Base-by-base conservation (phyloP, 768 basidiomycete genomes). In the Phanerochaete carnosa region DNA sequence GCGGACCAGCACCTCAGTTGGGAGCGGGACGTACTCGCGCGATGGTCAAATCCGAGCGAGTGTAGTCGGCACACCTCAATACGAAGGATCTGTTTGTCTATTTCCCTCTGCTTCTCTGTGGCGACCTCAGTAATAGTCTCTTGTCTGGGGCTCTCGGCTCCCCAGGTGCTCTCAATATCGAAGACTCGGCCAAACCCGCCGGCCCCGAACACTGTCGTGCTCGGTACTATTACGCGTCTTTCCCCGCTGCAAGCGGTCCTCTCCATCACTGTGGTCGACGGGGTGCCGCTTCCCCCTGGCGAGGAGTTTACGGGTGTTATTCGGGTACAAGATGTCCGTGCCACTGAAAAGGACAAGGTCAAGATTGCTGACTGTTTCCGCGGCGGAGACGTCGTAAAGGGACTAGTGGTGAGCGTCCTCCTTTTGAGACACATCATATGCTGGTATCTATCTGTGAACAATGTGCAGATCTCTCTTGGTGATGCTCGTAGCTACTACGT, bases 301-400 rank as follows among this genome's bases (percentile, higher is more conserved):
- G 94, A 95, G 71, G 94, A 96, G 66, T 96, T 95, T 66, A 86
- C 83, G 0, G 94, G 94, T 4, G 88, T 96, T 23, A 92, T 97
- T 64, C 86, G 95, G 33, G 79, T 81, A 5, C 93, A 95, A 73
- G 95, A 97, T 72, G 87, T 97, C 23, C 77, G 95, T 57, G 89
- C 90, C 13, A 95, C 94, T 1, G 94, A 95, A 69, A 94, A 92
- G 66, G 93, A 95, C 76, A 87, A 85, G 66, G 84, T 95, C 60
- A 94, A 90, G 75, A 90, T 95, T 61, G 86, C 87, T 32, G 91
- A 94, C 66, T 96, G 93, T 68, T 97, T 96, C 72, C 82, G 94
- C 26, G 92, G 92, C 0, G 94, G 95, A 15, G 94, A 97, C 69
- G 90, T 95, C 53, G 89, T 97, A 32, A 84, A 88, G 61, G 93